phyloP scores from a whole-genome alignment of 331 rosid species.

The Stylosanthes scabra region DNA sequence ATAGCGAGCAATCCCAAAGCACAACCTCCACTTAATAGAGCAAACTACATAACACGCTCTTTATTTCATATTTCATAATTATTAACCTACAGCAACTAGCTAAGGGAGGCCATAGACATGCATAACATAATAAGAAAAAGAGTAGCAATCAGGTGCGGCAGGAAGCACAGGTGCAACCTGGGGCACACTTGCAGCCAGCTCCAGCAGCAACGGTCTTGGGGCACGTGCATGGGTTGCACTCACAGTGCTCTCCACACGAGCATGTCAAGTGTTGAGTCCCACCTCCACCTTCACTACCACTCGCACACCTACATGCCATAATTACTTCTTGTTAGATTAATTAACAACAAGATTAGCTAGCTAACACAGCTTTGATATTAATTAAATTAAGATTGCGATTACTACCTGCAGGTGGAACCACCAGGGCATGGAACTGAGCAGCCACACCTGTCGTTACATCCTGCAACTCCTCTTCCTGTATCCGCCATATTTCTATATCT shows the following conservation, averaged over 20 bases:
- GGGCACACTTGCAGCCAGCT: constrained; percentile 61
- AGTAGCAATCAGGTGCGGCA: constrained; percentile 45
- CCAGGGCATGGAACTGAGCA: constrained; percentile 64
- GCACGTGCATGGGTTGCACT: constrained; percentile 83
- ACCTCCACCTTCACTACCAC: constrained; percentile 19
- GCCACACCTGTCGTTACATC: constrained; percentile 58
- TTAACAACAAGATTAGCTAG: too few relatives aligned
- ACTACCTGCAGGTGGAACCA: constrained; percentile 58
- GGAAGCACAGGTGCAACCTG: constrained; percentile 54
- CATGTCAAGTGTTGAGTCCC: constrained; percentile 55
- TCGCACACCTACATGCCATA: constrained; percentile 27
- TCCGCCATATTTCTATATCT: constrained; percentile 28
- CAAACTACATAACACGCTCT: too few relatives aligned
- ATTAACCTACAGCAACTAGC: neutral
- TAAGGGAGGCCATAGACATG: neutral
- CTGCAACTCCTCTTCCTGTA: constrained; percentile 1
- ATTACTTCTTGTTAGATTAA: neutral
- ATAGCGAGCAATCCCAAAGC: too few relatives aligned
- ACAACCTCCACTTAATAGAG: too few relatives aligned
- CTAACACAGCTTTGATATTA: neutral
- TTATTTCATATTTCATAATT: neutral
- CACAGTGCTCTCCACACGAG: constrained; percentile 82
- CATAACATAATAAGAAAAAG: neutral
- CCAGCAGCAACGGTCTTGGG: constrained; percentile 44
- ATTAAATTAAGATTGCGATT: neutral